Conservation (phyloP, 148 eudicot genomes). For the Nepenthes gracilis region DNA sequence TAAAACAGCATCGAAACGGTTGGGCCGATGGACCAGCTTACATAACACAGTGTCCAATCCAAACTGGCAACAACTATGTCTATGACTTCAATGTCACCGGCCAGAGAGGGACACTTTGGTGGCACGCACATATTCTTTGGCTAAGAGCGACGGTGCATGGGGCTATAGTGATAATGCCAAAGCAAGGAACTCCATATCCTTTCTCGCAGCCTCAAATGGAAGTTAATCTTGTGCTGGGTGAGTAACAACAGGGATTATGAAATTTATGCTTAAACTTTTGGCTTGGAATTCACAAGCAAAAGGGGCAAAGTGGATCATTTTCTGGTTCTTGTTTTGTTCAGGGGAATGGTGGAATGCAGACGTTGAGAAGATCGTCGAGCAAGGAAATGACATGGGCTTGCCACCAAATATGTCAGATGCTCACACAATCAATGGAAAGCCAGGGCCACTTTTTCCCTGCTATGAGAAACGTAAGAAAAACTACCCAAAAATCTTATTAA, state of each 20-base stretch:
- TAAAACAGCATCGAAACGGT: conserved; percentile 49
- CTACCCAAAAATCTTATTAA: neutral
- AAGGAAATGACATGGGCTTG: conserved; percentile 32
- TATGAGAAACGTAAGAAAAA: conserved; percentile 41
- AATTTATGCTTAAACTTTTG: no score
- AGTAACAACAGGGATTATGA: neutral
- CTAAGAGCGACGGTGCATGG: conserved; percentile 60
- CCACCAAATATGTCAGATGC: conserved; percentile 61
- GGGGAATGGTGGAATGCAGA: conserved; percentile 78
- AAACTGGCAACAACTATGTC: conserved; percentile 35
- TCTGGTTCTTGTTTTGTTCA: conserved; percentile 2
- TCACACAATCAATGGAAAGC: conserved; percentile 65
- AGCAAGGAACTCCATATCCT: conserved; percentile 41
- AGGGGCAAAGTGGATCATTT: neutral
- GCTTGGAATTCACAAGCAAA: neutral
- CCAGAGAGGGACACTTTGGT: conserved; percentile 64
- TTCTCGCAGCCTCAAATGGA: conserved; percentile 45
- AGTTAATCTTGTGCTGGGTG: conserved; percentile 29
- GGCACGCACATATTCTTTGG: conserved; percentile 75
- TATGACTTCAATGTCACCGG: conserved; percentile 52
- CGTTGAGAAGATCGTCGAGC: conserved; percentile 38
- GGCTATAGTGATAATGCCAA: conserved; percentile 50
- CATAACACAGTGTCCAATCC: conserved; percentile 63
- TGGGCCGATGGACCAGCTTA: conserved; percentile 74
- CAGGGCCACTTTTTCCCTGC: conserved; percentile 53